These are phyloP conservation scores for Ascocoryne sarcoides DNA, from an alignment of 2,329 filamentous ascomycete species.

Conservation along the genomic window DNA sequence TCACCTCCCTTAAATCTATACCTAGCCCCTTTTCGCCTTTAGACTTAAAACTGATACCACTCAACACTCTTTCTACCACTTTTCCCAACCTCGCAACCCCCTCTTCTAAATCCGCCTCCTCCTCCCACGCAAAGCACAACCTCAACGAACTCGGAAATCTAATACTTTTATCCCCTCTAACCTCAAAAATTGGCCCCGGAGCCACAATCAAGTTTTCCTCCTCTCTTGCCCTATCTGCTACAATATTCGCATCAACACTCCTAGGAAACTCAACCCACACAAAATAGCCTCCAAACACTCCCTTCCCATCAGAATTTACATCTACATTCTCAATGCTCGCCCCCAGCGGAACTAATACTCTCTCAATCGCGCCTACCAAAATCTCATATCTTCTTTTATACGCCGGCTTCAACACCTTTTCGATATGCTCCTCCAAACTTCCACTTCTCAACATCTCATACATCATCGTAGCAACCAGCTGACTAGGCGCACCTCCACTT, in stretches of 20 bases:
- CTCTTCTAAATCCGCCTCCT: constrained; percentile 54
- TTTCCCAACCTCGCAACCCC: constrained; percentile 55
- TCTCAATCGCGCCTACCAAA: constrained; percentile 50
- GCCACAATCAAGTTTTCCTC: constrained; percentile 62
- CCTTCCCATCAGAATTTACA: constrained; percentile 32
- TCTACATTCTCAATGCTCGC: constrained; percentile 36
- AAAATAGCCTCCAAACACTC: constrained; percentile 72
- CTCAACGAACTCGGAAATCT: constrained; percentile 53
- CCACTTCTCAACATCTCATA: constrained; percentile 39
- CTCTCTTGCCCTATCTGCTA: constrained; percentile 48
- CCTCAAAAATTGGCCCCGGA: constrained; percentile 61
- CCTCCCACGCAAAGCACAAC: constrained; percentile 66
- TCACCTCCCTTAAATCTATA: no score
- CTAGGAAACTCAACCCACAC: constrained; percentile 64
- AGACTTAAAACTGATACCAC: no score
- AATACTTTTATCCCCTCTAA: constrained; percentile 46
- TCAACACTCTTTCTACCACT: constrained; percentile 31
- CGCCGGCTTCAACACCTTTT: constrained; percentile 34
- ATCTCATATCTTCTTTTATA: constrained; percentile 38
- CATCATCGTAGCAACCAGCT: constrained; percentile 45
- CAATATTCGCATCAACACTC: constrained; percentile 39
- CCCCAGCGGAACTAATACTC: constrained; percentile 54
- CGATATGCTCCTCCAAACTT: constrained; percentile 37
- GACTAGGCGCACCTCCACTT: constrained; percentile 49
- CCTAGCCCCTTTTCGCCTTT: no score